These are phyloP conservation scores for Cryptosporidium ubiquitum DNA, from an alignment of 169 alveolate genomes.

Conservation along the genomic window DNA sequence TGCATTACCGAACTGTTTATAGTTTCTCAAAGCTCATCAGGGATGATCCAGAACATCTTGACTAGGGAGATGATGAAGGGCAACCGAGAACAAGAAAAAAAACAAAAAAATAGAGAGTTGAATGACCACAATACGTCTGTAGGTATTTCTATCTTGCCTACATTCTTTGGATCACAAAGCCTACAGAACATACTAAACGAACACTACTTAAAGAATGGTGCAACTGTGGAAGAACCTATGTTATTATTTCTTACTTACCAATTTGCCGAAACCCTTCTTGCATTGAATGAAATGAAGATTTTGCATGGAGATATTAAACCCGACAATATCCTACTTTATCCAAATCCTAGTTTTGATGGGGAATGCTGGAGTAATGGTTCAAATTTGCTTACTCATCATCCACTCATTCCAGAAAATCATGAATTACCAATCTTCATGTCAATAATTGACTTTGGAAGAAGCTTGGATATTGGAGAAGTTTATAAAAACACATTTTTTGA, in stretches of 20 bases:
- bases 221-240: constrained; percentile 59
- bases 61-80: constrained; percentile 39
- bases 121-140: not conserved
- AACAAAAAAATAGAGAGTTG: not conserved
- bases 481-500: constrained; percentile 53
- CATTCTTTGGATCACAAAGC: constrained; percentile 43
- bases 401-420: constrained; percentile 28
- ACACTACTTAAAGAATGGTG: constrained; percentile 17
- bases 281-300: constrained; percentile 50
- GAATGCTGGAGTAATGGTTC: not conserved
- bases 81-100: not conserved
- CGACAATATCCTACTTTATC: constrained; percentile 59
- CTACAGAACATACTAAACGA: constrained; percentile 39
- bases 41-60: constrained; percentile 56
- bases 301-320: constrained; percentile 73
- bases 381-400: not conserved
- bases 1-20: constrained; percentile 57
- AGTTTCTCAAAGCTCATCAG: constrained; percentile 40
- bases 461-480: constrained; percentile 64
- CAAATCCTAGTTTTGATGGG: constrained; percentile 32
- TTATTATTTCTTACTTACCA: constrained; percentile 41
- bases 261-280: constrained; percentile 26
- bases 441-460: constrained; percentile 69
- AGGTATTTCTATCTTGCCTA: constrained; percentile 62
- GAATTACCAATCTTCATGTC: constrained; percentile 24